A percentile compares a stretch with the other conserved stretches of the same genome.
Evolutionary conservation across 1,284 basidiomycete genomes (phyloP).

Genomic region (Sutorius eximius): DNA sequence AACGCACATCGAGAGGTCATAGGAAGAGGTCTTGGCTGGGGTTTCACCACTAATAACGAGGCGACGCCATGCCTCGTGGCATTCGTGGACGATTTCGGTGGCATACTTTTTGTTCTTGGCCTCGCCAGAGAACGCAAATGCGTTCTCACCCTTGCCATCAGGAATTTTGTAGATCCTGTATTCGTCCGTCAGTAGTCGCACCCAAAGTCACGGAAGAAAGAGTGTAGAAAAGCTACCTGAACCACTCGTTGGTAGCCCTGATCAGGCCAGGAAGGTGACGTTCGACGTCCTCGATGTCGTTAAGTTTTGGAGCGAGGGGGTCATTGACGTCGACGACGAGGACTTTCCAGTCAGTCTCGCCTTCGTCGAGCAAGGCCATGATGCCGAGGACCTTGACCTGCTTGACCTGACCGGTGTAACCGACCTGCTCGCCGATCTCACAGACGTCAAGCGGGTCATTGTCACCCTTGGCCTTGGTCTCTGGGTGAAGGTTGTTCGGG

Average conservation of each 20-base stretch:
- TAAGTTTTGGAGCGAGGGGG: conserved; percentile 94
- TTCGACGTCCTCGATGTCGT: conserved; percentile 99
- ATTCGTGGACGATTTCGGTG: conserved; percentile 97
- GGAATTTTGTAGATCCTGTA: conserved; percentile 95
- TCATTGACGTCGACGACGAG: conserved; percentile 97
- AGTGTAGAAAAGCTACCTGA: conserved; percentile 56
- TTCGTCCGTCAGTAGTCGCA: conserved; percentile 1
- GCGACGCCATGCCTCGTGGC: conserved; percentile 98
- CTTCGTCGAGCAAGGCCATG: conserved; percentile 98
- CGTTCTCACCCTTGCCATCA: conserved; percentile 99
- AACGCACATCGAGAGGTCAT: conserved; percentile 81
- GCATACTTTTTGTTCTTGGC: conserved; percentile 99
- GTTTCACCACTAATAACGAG: conserved; percentile 83
- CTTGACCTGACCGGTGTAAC: conserved; percentile 97
- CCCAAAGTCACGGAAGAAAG: background rate
- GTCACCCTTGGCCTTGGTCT: conserved; percentile 99
- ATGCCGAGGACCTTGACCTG: conserved; percentile 99
- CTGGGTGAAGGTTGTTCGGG: conserved; percentile 82
- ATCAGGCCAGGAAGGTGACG: conserved; percentile 96
- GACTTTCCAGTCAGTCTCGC: conserved; percentile 99
- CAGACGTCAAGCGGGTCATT: conserved; percentile 99
- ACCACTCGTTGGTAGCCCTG: conserved; percentile 96
- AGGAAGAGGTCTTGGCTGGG: conserved; percentile 66
- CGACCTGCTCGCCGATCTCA: conserved; percentile 99
- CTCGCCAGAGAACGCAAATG: conserved; percentile 99